These are phyloP conservation scores for Sisymbrium irio DNA, from an alignment of 345 rosid genomes.

Conservation along the genomic window DNA sequence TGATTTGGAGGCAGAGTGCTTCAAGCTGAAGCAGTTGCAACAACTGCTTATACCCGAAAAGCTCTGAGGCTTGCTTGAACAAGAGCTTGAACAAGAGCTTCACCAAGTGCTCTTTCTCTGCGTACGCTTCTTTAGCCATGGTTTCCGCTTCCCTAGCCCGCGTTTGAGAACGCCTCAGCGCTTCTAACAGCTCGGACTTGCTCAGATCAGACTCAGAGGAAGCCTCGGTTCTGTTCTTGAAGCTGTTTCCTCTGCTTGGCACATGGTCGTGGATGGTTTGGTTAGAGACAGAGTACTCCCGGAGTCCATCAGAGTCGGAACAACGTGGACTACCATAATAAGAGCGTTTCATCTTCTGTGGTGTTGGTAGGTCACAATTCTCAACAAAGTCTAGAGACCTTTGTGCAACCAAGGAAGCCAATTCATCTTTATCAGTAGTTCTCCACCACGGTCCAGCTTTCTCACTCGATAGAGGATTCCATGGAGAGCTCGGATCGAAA, in stretches of 20 bases:
- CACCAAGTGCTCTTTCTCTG: constrained; percentile 78
- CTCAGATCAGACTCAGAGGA: constrained; percentile 47
- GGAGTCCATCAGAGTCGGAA: constrained; percentile 35
- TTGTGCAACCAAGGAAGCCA: constrained; percentile 86
- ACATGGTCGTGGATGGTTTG: constrained; percentile 28
- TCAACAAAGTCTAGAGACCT: constrained; percentile 65
- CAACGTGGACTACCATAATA: constrained; percentile 27
- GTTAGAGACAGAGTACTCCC: constrained; percentile 36
- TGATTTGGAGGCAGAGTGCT: constrained; percentile 59
- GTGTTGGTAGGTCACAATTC: constrained; percentile 90
- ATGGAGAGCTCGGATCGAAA: constrained; percentile 58
- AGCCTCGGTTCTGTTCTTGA: constrained; percentile 28
- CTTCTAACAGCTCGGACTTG: constrained; percentile 80
- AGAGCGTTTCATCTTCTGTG: constrained; percentile 57
- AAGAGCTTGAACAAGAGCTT: constrained; percentile 84
- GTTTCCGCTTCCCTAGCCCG: constrained; percentile 97
- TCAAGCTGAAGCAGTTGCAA: constrained; percentile 81
- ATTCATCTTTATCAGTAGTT: constrained; percentile 64
- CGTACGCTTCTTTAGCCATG: constrained; percentile 70
- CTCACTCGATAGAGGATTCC: constrained; percentile 47
- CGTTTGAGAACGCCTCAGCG: constrained; percentile 88
- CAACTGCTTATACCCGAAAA: constrained; percentile 93
- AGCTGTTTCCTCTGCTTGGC: constrained; percentile 28
- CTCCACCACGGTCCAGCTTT: constrained; percentile 91
- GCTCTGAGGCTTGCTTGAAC: constrained; percentile 90